phyloP scores from a whole-genome alignment of 2,329 filamentous ascomycete species.

The Trichothecium sympodiale region DNA sequence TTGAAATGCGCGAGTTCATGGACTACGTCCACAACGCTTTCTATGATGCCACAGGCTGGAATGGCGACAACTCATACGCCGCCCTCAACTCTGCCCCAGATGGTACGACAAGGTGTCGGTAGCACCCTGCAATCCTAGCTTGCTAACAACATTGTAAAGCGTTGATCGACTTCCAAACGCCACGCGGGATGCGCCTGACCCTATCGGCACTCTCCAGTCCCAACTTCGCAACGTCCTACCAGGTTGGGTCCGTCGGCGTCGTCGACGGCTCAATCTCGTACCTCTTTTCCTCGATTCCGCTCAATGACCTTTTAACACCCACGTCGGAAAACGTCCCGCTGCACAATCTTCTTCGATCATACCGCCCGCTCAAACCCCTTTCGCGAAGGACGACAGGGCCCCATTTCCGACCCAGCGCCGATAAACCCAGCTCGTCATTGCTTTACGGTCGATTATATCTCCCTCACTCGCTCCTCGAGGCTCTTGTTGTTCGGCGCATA shows the following conservation, averaged over 20 bases:
- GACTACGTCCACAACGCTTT: slow-evolving; percentile 91
- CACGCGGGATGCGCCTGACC: slow-evolving; percentile 71
- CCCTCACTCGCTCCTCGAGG: slow-evolving; percentile 77
- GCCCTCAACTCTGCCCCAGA: slow-evolving; percentile 74
- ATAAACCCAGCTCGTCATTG: slow-evolving; percentile 39
- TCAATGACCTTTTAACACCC: slow-evolving; percentile 52
- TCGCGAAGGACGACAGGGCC: slow-evolving; percentile 14
- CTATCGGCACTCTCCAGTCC: slow-evolving; percentile 85
- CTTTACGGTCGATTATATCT: slow-evolving; percentile 73
- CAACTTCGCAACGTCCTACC: slow-evolving; percentile 91
- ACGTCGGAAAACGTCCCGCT: slow-evolving; percentile 68
- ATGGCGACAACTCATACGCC: slow-evolving; percentile 84
- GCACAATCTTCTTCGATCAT: slow-evolving; percentile 68
- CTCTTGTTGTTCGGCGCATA: slow-evolving; percentile 68
- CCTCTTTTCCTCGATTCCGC: slow-evolving; percentile 78
- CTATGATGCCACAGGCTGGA: slow-evolving; percentile 78
- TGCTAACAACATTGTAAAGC: slow-evolving; percentile 32
- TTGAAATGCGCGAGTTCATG: slow-evolving; percentile 86
- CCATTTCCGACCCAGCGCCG: slow-evolving; percentile 10
- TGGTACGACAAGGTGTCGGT: slow-evolving; percentile 35
- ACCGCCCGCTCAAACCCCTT: slow-evolving; percentile 64
- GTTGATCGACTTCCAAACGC: slow-evolving; percentile 80
- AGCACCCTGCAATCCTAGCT: background rate
- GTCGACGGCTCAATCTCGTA: slow-evolving; percentile 97
- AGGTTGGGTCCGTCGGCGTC: slow-evolving; percentile 76